A percentile compares a stretch with the other conserved stretches of the same genome.
Evolutionary conservation across 345 rosid species (phyloP).

Genomic region (Pistacia integerrima): DNA sequence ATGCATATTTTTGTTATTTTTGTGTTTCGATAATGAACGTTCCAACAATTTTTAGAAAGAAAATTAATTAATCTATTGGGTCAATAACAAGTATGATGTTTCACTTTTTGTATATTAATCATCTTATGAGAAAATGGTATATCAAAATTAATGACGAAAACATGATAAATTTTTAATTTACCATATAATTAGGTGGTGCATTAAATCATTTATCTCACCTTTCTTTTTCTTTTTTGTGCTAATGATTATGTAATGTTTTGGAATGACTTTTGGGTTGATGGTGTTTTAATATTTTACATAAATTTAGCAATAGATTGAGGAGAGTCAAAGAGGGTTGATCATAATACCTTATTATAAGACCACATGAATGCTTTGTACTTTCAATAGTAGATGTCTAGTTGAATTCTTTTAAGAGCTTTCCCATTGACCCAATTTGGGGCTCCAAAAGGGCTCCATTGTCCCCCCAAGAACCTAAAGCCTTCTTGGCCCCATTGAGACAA

Average conservation of each 20-base stretch:
- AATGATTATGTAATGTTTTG: neutral
- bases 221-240: neutral
- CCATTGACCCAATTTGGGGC: neutral
- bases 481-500: no score
- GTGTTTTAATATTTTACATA: neutral
- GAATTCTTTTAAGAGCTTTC: no score
- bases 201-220: neutral
- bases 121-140: no score
- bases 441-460: neutral
- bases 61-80: no score
- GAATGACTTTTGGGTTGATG: neutral
- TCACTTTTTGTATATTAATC: no score
- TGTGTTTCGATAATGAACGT: neutral
- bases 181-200: no score
- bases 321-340: neutral
- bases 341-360: neutral
- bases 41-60: no score
- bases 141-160: no score
- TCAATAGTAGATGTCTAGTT: neutral
- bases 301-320: constrained; percentile 8
- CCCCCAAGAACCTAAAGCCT: no score
- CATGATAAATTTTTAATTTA: neutral
- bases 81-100: no score
- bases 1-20: neutral
- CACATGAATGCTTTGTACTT: neutral